Conservation (phyloP, 129 eudicot genomes). For the Artemisia annua region DNA sequence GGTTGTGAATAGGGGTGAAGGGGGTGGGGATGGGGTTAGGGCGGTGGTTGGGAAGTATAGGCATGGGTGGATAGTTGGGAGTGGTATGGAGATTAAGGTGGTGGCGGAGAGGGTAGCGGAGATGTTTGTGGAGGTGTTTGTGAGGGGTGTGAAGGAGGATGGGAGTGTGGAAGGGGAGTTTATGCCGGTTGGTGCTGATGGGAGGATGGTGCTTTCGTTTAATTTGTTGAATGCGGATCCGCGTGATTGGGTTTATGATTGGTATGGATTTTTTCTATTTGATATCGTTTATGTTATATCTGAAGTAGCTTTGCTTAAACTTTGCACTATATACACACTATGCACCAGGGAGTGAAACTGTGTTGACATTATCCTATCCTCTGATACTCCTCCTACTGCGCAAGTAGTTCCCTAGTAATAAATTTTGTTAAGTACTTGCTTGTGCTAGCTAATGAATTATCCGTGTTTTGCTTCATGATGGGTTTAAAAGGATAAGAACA, state of each 20-base stretch:
- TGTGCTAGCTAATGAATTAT: too few species aligned
- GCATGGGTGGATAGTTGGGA: slow-evolving; percentile 86
- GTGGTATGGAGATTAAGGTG: slow-evolving; percentile 41
- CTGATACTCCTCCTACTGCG: too few species aligned
- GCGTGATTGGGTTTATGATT: slow-evolving; percentile 75
- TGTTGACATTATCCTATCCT: too few species aligned
- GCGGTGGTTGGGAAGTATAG: slow-evolving; percentile 87
- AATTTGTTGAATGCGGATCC: slow-evolving; percentile 98
- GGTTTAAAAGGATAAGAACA: too few species aligned
- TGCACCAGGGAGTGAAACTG: too few species aligned
- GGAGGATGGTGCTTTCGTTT: slow-evolving; percentile 82
- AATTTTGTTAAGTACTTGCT: too few species aligned
- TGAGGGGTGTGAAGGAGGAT: slow-evolving; percentile 76
- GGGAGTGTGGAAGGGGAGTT: slow-evolving; percentile 73
- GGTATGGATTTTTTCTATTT: slow-evolving; percentile 45
- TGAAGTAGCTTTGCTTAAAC: too few species aligned
- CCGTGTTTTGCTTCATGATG: too few species aligned
- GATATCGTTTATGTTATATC: not conserved
- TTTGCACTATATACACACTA: too few species aligned
- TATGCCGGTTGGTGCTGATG: slow-evolving; percentile 99
- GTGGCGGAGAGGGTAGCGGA: slow-evolving; percentile 66
- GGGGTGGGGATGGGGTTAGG: slow-evolving; percentile 42
- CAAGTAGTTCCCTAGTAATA: too few species aligned
- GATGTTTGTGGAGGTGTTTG: slow-evolving; percentile 65
- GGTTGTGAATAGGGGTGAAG: slow-evolving; percentile 60